Base-by-base conservation (phyloP, 78 protist species). In the Neovahlkampfia damariscottae region DNA sequence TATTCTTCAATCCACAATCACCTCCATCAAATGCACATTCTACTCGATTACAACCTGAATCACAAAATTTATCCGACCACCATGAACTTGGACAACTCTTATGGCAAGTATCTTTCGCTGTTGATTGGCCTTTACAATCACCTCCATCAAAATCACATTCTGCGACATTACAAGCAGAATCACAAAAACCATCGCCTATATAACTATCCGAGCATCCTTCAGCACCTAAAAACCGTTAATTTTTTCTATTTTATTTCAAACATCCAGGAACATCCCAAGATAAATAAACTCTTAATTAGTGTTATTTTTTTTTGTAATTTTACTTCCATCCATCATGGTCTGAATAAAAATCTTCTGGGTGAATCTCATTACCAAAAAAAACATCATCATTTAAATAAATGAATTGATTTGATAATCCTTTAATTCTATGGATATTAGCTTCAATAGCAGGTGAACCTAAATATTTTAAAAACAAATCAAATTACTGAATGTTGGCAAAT, bases 301-400 rank as follows among this genome's bases (percentile, higher is more conserved):
- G 37, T 38, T 2, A 32, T 19, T 84, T 79, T 84, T 83, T 85
- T 3, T 85, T n/a, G n/a, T n/a, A n/a, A n/a, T n/a, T n/a, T n/a
- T n/a, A n/a, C n/a, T n/a, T n/a, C n/a, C n/a, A 91, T 8, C 94
- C 93, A 27, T 41, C 1, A 5, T 76, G 8, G 9, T 62, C 68
- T 2, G 97, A 80, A 41, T 69, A 41, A 40, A 94, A 94, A 81
- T 94, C 98, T 31, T 89, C 93, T 0, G 96, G 97, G 68, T 70
- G 87, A 0, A 96, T 82, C 1, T 76, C 77, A 19, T 72, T 8
- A 3, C 95, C 95, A 40, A 96, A 90, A 85, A 94, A 79, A 7
- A 91, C 89, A 36, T 96, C 99, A 40, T 96, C 99, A 78, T 96
- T 96, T 38, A 96, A 62, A 66, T 96, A 96, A 28, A 96, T 2